Conservation (phyloP, 306 rosid genomes). For the Amphicarpaea edgeworthii region DNA sequence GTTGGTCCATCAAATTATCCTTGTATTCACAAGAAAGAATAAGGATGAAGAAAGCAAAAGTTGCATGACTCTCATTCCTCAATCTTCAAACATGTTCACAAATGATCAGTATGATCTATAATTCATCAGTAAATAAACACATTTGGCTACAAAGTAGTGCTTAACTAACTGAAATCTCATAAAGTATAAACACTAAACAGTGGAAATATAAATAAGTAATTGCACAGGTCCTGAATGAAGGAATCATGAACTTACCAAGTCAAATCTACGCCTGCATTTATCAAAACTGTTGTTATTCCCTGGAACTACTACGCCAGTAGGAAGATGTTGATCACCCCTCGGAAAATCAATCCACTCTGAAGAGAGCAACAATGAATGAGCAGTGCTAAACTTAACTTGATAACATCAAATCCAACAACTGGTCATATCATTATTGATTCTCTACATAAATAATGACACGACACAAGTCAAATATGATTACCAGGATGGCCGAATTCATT, state of each 20-base stretch:
- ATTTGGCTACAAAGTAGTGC: conserved; percentile 32
- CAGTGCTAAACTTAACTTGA: conserved; percentile 32
- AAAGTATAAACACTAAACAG: conserved; percentile 7
- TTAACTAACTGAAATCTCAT: conserved; percentile 38
- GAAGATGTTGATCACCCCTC: conserved; percentile 79
- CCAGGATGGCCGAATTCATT: conserved; percentile 99
- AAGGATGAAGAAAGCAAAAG: conserved; percentile 6
- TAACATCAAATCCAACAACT: conserved; percentile 39
- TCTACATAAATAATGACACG: conserved; percentile 31
- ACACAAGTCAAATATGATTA: conserved; percentile 47
- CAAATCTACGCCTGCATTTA: conserved; percentile 97
- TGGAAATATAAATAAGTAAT: conserved; percentile 36
- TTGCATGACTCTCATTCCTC: conserved; percentile 9
- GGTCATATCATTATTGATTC: conserved; percentile 33
- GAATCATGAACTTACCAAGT: conserved; percentile 70
- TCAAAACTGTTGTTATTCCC: conserved; percentile 85
- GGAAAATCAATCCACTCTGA: conserved; percentile 99
- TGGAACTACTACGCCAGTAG: conserved; percentile 62
- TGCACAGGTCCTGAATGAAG: not conserved
- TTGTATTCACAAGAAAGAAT: not conserved
- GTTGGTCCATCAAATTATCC: not conserved
- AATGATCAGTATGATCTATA: not conserved
- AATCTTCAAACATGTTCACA: conserved; percentile 23
- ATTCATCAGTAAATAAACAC: conserved; percentile 38
- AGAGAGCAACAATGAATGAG: conserved; percentile 38